These are phyloP conservation scores for Dryas octopetala DNA, from an alignment of 306 rosid species.

Conservation along the genomic window DNA sequence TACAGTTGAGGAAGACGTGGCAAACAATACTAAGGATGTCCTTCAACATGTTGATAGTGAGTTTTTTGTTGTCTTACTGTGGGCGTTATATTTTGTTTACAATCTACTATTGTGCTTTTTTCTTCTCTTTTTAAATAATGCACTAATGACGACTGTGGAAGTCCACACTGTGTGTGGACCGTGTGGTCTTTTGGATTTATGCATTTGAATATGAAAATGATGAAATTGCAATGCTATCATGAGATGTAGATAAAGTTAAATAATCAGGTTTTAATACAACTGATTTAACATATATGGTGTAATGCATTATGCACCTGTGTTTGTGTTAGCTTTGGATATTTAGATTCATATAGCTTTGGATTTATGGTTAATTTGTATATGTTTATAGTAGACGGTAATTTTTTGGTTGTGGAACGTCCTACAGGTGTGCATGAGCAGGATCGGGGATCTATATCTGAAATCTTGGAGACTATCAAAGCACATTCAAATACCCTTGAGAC, in stretches of 20 bases:
- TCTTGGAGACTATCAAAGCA: conserved; percentile 45
- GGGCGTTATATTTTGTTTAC: no score
- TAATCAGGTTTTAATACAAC: no score
- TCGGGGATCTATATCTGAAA: conserved; percentile 43
- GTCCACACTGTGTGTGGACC: not conserved
- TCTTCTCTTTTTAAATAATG: no score
- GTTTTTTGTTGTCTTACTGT: conserved; percentile 13
- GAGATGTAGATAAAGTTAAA: not conserved
- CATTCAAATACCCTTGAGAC: conserved; percentile 55
- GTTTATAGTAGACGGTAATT: not conserved
- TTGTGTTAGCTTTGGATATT: not conserved
- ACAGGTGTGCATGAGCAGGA: conserved; percentile 57
- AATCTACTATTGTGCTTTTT: no score
- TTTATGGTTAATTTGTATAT: not conserved
- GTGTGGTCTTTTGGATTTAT: not conserved
- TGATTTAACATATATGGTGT: not conserved
- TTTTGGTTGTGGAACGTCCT: conserved; percentile 13
- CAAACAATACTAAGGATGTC: conserved; percentile 50
- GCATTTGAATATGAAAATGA: not conserved
- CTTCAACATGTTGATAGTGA: conserved; percentile 62
- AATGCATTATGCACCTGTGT: not conserved
- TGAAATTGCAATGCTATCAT: not conserved
- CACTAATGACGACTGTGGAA: no score
- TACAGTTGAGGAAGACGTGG: conserved; percentile 66
- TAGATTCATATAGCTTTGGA: not conserved